Conservation (phyloP, 1,284 basidiomycete genomes). For the Tetrapyrgos nigripes region DNA sequence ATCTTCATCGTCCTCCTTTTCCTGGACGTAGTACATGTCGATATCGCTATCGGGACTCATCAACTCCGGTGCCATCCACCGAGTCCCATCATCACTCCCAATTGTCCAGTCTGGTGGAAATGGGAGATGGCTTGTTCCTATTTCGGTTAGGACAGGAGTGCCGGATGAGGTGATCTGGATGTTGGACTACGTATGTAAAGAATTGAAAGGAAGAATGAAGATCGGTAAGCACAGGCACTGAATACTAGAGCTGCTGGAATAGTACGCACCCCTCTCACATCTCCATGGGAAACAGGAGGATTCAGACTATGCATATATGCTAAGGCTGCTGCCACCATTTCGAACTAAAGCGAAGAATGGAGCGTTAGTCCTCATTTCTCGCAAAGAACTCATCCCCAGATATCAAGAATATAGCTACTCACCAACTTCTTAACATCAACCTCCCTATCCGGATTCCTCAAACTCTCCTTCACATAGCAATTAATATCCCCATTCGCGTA, state of each 20-base stretch:
- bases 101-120: constrained; percentile 23
- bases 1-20: background rate
- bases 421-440: constrained; percentile 23
- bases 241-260: background rate
- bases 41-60: constrained; percentile 17
- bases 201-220: background rate
- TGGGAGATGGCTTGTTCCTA: constrained; percentile 28
- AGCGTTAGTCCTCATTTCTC: background rate
- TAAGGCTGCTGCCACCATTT: constrained; percentile 27
- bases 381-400: background rate
- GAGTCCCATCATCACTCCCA: constrained; percentile 17
- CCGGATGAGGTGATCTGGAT: constrained; percentile 31
- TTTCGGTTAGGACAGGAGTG: constrained; percentile 28
- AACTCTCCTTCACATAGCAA: constrained; percentile 24
- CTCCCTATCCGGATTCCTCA: too few relatives aligned
- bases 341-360: constrained; percentile 19
- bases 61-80: constrained; percentile 39
- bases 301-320: constrained; percentile 26
- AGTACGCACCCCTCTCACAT: constrained; percentile 30
- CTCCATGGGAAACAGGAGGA: constrained; percentile 32
- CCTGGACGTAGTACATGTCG: background rate
- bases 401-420: constrained; percentile 1
- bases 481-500: constrained; percentile 28
- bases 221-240: background rate
- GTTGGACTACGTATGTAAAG: constrained; percentile 24